Evolutionary conservation across 2,329 filamentous ascomycete genomes (phyloP), one percentile per base, ranked within the genome.

Genomic region (Fulvia fulva): DNA sequence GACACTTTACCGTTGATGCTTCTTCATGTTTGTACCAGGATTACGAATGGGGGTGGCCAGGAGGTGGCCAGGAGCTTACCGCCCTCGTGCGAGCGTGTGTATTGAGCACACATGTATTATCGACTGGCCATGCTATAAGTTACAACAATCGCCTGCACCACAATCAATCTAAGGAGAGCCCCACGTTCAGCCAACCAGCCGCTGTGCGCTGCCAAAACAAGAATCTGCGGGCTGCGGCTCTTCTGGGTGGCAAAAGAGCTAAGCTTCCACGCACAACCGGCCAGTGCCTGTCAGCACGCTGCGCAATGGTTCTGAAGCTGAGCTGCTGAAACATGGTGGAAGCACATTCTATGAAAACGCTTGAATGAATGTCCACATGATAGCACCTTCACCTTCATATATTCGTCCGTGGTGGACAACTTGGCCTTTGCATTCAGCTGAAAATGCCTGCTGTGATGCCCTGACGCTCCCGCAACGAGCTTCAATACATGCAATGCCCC

Each of bases 251-350:
- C 37, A 41, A 41, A 41, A 14, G 14, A 41, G 37, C 45, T 55
- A 57, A 62, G 60, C 53, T 51, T 53, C 50, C 53, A 53, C 30
- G 37, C 34, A 51, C 23, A 30, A 47, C 50, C 52, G 45, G 43
- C 55, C 53, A 62, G 56, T 56, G 44, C 44, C 50, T 41, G 37
- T 41, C 12, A 41, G 34, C 6, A 16, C 34, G n/a, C 16, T 14
- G 14, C 14, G 16, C 34, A 16, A 41, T n/a, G 16, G 34, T 41
- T 14, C 34, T n/a, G 11, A 16, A 41, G 16, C 11, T n/a, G 6
- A 16, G 12, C 34, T 12, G 37, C n/a, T 3, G 28, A 32, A 32
- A 32, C 28, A 32, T 32, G 8, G 28, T 32, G 8, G 28, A 32
- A 5, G 28, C 8, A 32, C 28, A 32, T 5, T 7, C 12, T 12